Base-by-base conservation (phyloP, 768 basidiomycete genomes). In the Calocybe gangraenosa region DNA sequence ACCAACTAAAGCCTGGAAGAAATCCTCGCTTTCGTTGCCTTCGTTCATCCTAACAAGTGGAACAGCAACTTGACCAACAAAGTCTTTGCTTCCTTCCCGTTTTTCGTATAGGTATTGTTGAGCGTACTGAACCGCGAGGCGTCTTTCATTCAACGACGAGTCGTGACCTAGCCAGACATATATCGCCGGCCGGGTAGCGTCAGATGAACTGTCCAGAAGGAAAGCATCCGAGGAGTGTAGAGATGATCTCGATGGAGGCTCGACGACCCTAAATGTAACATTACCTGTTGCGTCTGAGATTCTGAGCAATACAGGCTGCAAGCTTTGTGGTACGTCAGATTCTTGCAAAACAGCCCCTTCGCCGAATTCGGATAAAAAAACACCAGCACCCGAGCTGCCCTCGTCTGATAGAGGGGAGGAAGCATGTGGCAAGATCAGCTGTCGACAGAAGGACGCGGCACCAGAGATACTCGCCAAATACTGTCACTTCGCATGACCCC, bases 111-210 rank as follows among this genome's bases (percentile, higher is more conserved):
- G 57, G 57, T 79, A 81, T 23, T 49, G 58, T 55, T 79, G 79
- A 6, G 79, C 80, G 47, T 82, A 78, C 52, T 79, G 74, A 11
- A 77, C 37, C 2, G 77, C 73, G 19, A 82, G 64, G 5, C 79
- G 66, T 37, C 66, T 61, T 53, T 79, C 78, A 18, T 61, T 66
- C 46, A 73, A 55, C 21, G 74, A 73, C 22, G 77, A 71, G 3
- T 64, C 54, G 7, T 61, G 67, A 3, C 82, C 82, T 18, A 84
- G 63, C 81, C 82, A 84, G 18, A 79, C 65, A 50, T 78, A 83
- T 25, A 83, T 58, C 2, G 70, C 69, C 3, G 76, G 74, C 36
- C 62, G 55, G 1, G 54, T 47, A 1, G 54, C 30, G 40, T 65
- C 60, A 11, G 56, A 42, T 20, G 71, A 42, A 22, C 5, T 37